These are phyloP conservation scores for Diutina mesorugosa DNA, from an alignment of 1,139 yeast genomes.

Conservation along the genomic window DNA sequence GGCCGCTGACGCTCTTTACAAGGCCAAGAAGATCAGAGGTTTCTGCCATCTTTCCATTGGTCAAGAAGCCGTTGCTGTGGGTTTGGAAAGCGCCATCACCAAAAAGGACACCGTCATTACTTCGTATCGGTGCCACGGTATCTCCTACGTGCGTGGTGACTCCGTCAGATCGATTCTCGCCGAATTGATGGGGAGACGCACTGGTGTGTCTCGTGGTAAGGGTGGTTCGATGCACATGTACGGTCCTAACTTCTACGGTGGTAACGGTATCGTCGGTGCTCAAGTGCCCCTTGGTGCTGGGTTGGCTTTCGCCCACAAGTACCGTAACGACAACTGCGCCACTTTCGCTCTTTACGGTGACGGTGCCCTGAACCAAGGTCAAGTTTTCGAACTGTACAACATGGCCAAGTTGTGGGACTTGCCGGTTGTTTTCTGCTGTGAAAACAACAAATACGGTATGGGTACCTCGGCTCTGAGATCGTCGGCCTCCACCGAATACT, in stretches of 20 bases:
- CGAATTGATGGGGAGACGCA: conserved; percentile 92
- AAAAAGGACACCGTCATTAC: conserved; percentile 82
- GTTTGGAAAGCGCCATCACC: conserved; percentile 90
- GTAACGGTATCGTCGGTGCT: conserved; percentile 99
- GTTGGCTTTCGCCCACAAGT: conserved; percentile 92
- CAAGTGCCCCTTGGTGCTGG: conserved; percentile 99
- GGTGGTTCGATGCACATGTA: conserved; percentile 99
- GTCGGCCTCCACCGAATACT: conserved; percentile 91
- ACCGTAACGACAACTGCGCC: conserved; percentile 69
- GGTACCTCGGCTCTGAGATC: conserved; percentile 97
- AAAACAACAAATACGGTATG: conserved; percentile 99
- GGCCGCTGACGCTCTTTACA: conserved; percentile 96
- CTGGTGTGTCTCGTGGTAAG: conserved; percentile 92
- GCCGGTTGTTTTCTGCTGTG: conserved; percentile 92
- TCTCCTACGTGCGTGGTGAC: conserved; percentile 92
- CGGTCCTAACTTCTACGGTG: conserved; percentile 92
- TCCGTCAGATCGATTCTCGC: conserved; percentile 84
- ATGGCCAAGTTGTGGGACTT: conserved; percentile 99
- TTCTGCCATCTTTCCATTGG: conserved; percentile 99
- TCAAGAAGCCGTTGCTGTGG: conserved; percentile 98
- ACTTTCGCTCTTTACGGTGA: conserved; percentile 92
- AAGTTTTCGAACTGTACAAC: conserved; percentile 92
- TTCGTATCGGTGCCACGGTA: conserved; percentile 97
- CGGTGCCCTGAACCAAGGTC: conserved; percentile 99
- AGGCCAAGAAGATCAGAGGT: conserved; percentile 97